These are phyloP conservation scores for Vanilla planifolia DNA, from an alignment of 106 monocot species.

Conservation along the genomic window DNA sequence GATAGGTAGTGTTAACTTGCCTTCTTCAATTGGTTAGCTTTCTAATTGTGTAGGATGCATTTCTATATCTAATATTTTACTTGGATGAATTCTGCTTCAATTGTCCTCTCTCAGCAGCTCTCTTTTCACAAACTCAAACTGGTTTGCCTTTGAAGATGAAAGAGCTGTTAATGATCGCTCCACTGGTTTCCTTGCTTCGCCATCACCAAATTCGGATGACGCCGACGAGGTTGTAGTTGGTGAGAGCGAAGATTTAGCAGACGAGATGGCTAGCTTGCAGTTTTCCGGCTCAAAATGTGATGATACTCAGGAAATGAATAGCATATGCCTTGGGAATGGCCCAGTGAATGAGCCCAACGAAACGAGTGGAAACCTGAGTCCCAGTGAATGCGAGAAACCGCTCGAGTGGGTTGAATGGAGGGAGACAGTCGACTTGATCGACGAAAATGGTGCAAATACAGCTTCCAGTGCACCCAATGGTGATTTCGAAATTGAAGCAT, in stretches of 20 bases:
- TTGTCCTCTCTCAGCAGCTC: slow-evolving; percentile 21
- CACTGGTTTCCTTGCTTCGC: not conserved
- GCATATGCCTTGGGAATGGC: slow-evolving; percentile 19
- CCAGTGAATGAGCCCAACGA: slow-evolving; percentile 11
- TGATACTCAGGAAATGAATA: slow-evolving; percentile 7
- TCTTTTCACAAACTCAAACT: slow-evolving; percentile 79
- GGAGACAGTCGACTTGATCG: slow-evolving; percentile 25
- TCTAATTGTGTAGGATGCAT: no score
- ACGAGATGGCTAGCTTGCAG: slow-evolving; percentile 4
- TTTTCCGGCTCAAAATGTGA: not conserved
- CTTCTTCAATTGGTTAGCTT: not conserved
- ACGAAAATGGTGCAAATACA: no score
- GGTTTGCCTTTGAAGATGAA: slow-evolving; percentile 77
- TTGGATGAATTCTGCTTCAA: no score
- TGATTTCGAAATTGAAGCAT: no score
- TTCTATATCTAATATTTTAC: no score
- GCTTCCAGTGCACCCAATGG: no score
- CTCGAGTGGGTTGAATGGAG: slow-evolving; percentile 67
- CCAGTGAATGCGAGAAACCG: slow-evolving; percentile 21
- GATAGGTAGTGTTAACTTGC: slow-evolving; percentile 47
- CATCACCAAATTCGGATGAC: not conserved
- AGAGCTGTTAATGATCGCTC: slow-evolving; percentile 11
- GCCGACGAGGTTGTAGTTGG: slow-evolving; percentile 11
- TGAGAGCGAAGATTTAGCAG: slow-evolving; percentile 19
- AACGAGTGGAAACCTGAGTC: slow-evolving; percentile 1